Base-by-base conservation (phyloP, 169 alveolate genomes). In the Plasmodium cynomolgi region DNA sequence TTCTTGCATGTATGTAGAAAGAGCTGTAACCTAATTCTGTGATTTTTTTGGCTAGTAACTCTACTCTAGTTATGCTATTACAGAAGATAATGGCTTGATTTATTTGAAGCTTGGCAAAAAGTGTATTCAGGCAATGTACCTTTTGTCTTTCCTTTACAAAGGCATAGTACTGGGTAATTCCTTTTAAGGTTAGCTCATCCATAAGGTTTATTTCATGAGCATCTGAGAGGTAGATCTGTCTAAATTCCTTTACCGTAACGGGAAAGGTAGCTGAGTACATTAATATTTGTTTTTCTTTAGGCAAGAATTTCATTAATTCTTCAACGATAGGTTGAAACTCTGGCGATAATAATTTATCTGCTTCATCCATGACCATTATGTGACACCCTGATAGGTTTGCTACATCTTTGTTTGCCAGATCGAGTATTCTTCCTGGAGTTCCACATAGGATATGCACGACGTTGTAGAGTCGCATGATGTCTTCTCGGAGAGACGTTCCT, bases 231-330 rank as follows among this genome's bases (percentile, higher is more conserved):
- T 98, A 98, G 93, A 98, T 97, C 84, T 98, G 98, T 95, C 98
- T 98, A 97, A 99, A 99, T 56, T 98, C 99, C 95, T 98, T 98
- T 11, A 99, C 99, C 71, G 99, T 97, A 58, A 98, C 99, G n/a
- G 99, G 99, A 97, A 98, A 99, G 5, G 99, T 99, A 33, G 99
- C 99, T 26, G 99, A 98, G 94, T 98, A 99, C 93, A 99, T 96
- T 93, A 99, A 97, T 83, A 99, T 98, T 93, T 98, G 99, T 82
- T 98, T 95, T 77, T 98, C 99, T 47, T 93, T 93, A 8, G 99
- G 99, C 81, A 98, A 95, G 93, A 98, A 98, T 93, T 97, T 97
- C 88, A 99, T 91, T 56, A 99, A 97, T 91, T 99, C 98, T 93
- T 98, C 99, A 56, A 99, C 98, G 37, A 98, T 97, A 31, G 99